These are phyloP conservation scores for Dovyalis caffra DNA, from an alignment of 345 rosid species.

Conservation along the genomic window DNA sequence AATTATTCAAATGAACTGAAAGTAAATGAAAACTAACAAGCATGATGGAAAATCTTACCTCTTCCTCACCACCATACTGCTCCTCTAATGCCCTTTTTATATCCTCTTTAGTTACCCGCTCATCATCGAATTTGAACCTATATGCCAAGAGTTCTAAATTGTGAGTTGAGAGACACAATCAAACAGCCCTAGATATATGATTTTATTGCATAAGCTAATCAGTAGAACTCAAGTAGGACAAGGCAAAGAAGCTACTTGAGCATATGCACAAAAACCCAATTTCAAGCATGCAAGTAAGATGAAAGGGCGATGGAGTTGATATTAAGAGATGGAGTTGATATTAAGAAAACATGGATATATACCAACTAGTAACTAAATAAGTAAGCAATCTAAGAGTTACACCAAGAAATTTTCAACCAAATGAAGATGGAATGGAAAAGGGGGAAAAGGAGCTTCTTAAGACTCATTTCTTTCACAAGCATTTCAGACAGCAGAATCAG, in stretches of 20 bases:
- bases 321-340: neutral
- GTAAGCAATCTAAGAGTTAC: no score
- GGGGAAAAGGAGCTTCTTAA: neutral
- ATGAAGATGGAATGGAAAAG: neutral
- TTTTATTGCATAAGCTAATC: neutral
- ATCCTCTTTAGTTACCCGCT: slow-evolving; percentile 95
- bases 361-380: neutral
- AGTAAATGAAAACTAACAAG: neutral
- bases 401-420: neutral
- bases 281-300: neutral
- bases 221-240: neutral
- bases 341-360: neutral
- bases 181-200: neutral
- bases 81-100: slow-evolving; percentile 86
- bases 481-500: neutral
- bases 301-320: neutral
- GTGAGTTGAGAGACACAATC: neutral
- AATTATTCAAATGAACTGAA: neutral
- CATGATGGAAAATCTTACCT: slow-evolving; percentile 41
- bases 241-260: neutral
- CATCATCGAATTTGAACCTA: slow-evolving; percentile 99
- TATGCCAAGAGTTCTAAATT: neutral
- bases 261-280: neutral
- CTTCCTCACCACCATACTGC: slow-evolving; percentile 99
- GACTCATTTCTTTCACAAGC: neutral